Base-by-base conservation (phyloP, 129 eudicot species). In the Deinandra increscens region DNA sequence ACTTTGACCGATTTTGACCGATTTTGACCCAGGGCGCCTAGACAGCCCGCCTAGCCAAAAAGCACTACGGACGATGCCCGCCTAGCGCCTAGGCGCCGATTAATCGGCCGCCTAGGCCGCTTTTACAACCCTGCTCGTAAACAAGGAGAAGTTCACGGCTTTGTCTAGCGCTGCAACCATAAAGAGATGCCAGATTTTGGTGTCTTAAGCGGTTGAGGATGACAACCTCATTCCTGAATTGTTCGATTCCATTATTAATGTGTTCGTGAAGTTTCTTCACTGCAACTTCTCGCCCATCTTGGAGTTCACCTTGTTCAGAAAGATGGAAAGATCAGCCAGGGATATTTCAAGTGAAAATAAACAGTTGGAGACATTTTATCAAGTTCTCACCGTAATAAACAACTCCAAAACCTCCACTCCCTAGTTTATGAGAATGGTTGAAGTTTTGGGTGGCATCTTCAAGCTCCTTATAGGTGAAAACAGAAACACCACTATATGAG, bases 381-480 rank as follows among this genome's bases (percentile, higher is more conserved):
- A 36, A 36, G 39, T 36, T 67, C 65, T 80, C 55, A 82, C 91
- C 91, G 37, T 86, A 54, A 66, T 82, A 86, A 18, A 86, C 91
- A 26, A 84, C 75, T 53, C 91, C 91, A 44, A 80, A 86, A 41
- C 88, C 88, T 37, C 92, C 92, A 68, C 79, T 82, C 5, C 93
- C 93, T 6, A 86, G 81, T 59, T 78, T 77, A 6, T 19, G 74
- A 26, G 74, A 41, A 34, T 86, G 65, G 67, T 79, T 51, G 15
- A 83, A 86, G 31, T 79, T 81, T 19, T 79, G 38, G 22, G 86
- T 86, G 64, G 92, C 92, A 18, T 78, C 74, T 72, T 83, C 71
- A 17, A 86, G 88, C 60, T 83, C 88, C 3, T 5, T 71, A 73
- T 72, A 78, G 59, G 84, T 71, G 75, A 81, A 86, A 71, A 83